Percentiles rank a stretch among this genome's conserved stretches.
These are phyloP conservation scores for Verruconis gallopava DNA, from an alignment of 2,329 filamentous ascomycete species.

Conservation along the genomic window DNA sequence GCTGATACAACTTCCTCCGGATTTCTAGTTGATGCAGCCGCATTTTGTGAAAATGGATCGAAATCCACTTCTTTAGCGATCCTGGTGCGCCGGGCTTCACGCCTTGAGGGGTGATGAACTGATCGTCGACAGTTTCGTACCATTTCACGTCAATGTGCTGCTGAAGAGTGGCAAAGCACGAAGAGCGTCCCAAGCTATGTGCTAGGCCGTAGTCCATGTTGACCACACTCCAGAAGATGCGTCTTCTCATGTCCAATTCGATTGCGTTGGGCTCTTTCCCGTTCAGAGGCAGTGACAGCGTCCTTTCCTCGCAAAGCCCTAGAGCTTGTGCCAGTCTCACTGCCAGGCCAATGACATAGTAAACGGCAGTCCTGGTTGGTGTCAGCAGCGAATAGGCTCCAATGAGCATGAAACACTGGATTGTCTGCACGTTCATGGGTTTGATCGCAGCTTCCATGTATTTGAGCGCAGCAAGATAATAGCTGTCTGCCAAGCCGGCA, in stretches of 20 bases:
- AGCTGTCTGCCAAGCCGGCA: conserved; percentile 87
- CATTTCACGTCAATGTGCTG: conserved; percentile 79
- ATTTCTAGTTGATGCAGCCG: conserved; percentile 78
- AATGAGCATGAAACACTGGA: conserved; percentile 81
- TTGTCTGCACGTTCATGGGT: conserved; percentile 77
- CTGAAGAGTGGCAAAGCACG: conserved; percentile 66
- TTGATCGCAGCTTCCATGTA: conserved; percentile 71
- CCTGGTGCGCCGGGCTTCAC: conserved; percentile 56
- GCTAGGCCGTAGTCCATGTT: conserved; percentile 83
- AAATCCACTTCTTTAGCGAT: conserved; percentile 73
- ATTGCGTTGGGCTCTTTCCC: conserved; percentile 53
- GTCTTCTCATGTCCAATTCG: conserved; percentile 77
- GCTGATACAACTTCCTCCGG: conserved; percentile 71
- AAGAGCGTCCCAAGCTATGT: conserved; percentile 77
- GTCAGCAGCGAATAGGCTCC: conserved; percentile 87
- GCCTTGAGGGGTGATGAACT: conserved; percentile 65
- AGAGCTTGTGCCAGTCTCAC: conserved; percentile 81
- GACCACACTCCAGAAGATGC: conserved; percentile 76
- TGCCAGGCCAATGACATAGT: conserved; percentile 83
- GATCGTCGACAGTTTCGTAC: conserved; percentile 70
- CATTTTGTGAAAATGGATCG: conserved; percentile 92
- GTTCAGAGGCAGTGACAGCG: conserved; percentile 52
- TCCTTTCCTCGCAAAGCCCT: conserved; percentile 78
- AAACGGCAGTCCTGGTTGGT: conserved; percentile 81
- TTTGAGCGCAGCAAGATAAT: conserved; percentile 80